Evolutionary conservation across 768 basidiomycete species (phyloP).

Genomic region (Tricholoma flavovirens): DNA sequence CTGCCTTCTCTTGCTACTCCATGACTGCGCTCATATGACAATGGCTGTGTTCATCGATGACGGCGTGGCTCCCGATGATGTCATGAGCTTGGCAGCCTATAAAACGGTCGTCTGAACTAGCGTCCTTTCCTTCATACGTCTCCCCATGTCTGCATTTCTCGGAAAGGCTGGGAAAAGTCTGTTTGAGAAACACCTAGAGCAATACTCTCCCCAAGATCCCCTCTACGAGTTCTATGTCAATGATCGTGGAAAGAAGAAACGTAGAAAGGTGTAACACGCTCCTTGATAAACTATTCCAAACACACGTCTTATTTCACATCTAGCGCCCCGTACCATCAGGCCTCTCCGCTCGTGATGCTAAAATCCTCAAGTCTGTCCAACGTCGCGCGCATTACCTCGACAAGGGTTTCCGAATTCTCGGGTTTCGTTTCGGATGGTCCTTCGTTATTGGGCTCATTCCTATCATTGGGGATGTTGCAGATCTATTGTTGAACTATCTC

Average conservation of each 20-base stretch:
- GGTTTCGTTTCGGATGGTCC: slow-evolving; percentile 83
- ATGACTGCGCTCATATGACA: too few relatives aligned
- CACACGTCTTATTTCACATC: background rate
- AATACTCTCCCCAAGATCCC: slow-evolving; percentile 69
- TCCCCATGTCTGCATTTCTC: slow-evolving; percentile 26
- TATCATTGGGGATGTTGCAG: slow-evolving; percentile 59
- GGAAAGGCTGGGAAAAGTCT: slow-evolving; percentile 50
- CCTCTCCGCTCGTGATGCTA: slow-evolving; percentile 67
- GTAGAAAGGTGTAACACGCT: slow-evolving; percentile 53
- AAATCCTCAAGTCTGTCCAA: slow-evolving; percentile 70
- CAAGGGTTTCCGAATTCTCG: slow-evolving; percentile 76
- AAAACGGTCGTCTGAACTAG: too few relatives aligned
- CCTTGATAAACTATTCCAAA: background rate
- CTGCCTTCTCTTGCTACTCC: too few relatives aligned
- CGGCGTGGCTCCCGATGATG: background rate
- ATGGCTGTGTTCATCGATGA: too few relatives aligned
- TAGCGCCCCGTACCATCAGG: slow-evolving; percentile 72
- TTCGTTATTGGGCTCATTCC: slow-evolving; percentile 77
- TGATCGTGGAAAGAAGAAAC: slow-evolving; percentile 48
- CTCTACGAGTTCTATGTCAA: slow-evolving; percentile 63
- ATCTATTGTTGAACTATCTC: slow-evolving; percentile 61
- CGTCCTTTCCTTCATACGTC: background rate
- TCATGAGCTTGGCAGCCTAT: background rate
- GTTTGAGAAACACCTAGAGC: slow-evolving; percentile 57
- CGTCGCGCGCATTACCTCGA: slow-evolving; percentile 81